Base-by-base conservation (phyloP, 1,139 yeast genomes). In the Saccharomyces hybrid region DNA sequence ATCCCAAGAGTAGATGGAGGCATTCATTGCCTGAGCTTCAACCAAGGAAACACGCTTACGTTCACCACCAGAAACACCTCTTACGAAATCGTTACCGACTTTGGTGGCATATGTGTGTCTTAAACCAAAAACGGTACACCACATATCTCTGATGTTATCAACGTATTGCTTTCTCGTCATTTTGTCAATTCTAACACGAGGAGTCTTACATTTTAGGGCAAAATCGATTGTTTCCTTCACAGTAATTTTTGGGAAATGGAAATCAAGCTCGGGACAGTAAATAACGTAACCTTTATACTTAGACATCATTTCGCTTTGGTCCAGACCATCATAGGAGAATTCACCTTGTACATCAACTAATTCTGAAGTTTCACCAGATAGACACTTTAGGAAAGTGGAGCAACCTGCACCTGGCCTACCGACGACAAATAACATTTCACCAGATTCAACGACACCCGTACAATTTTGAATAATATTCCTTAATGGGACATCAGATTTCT, bases 351-450 rank as follows among this genome's bases (percentile, higher is more conserved):
- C 75, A 29, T 68, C 70, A 38, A 70, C 70, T 58, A 76, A 74
- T 50, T 73, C 73, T 38, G 70, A 70, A 27, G 73, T 74, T 59
- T 78, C 81, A 58, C 85, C 86, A 53, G 84, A 77, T 49, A 81
- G 60, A 48, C 83, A 71, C 62, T 80, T 79, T 62, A 83, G 71
- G 41, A 82, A 73, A 13, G 86, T 77, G 4, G 86, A 75, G 65
- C 87, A 82, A 54, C 87, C 87, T 19, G 87, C 80, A 56, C 87
- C 88, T 7, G 87, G 87, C 60, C 84, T 76, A 52, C 87, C 88
- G 49, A 83, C 74, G 3, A 82, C 85, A 58, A 81, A 72, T 49
- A 80, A 73, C 81, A 81, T 78, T 64, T 82, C 86, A 55, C 86
- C 86, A n/a, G 81, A 76, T 58, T 74, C 74, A n/a, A 80, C 77